Evolutionary conservation across 1,284 basidiomycete species (phyloP), one percentile per base, ranked within the genome.

Genomic region (Austroboletus novae-zelandiae): DNA sequence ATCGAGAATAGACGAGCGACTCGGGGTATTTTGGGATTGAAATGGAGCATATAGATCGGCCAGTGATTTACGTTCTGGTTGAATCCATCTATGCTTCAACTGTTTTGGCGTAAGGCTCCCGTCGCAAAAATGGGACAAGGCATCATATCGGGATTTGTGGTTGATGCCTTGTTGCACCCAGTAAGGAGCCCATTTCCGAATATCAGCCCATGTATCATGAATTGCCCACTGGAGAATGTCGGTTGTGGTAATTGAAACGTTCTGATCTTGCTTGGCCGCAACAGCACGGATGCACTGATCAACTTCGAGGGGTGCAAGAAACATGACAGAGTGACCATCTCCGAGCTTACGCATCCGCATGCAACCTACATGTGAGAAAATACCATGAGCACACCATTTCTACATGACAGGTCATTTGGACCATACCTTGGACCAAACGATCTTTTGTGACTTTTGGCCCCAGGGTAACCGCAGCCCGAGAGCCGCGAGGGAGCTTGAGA

Each of bases 401-500:
- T 14, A 6, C 15, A 18, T 23, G 53, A 7, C 3, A 17, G 4
- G 9, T 41, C 15, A 9, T 8, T 29, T 10, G 20, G 20, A 5
- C 15, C 67, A 55, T 51, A 77, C 78, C 78, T 71, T 81, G 78
- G 4, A 74, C 64, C 8, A 80, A 55, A 40, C 72, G 64, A 57
- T 80, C 79, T 51, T 80, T 81, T 0, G 75, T 78, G 9, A 79
- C 62, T 48, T 74, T 78, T 1, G 72, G 72, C 2, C 78, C 79
- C 4, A 80, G 57, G 1, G 77, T 80, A 4, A 80, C 77, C 3
- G 71, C 73, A 11, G 79, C 78, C 11, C 75, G 69, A 37, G 66
- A 69, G n/a, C 67, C 51, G 0, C 11, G 37, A 3, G 79, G 77
- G 34, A 81, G 61, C 45, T 75, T 79, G 18, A 81, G 61, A 57